Percentiles rank a stretch among this genome's conserved stretches.
These are phyloP conservation scores for Tetratostichococcus sp. DNA, from an alignment of 139 green algal species.

Conservation along the genomic window DNA sequence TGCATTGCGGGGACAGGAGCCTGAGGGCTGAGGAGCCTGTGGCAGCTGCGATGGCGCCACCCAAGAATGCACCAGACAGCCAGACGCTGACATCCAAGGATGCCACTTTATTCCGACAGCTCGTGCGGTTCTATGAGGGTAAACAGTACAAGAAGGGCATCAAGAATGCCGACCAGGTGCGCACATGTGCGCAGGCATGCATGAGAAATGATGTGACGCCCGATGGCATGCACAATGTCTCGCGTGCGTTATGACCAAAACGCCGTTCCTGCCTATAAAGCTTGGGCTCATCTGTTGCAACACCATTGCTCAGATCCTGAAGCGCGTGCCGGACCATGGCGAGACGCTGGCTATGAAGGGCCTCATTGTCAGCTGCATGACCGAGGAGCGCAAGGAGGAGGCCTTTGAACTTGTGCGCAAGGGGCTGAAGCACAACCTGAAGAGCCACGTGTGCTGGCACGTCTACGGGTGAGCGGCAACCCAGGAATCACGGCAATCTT, in stretches of 20 bases:
- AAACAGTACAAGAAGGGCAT: slow-evolving; percentile 98
- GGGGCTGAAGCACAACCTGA: slow-evolving; percentile 85
- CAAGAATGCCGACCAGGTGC: slow-evolving; percentile 81
- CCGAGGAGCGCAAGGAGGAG: slow-evolving; percentile 72
- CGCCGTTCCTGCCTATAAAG: too few relatives aligned
- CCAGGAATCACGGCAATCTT: too few relatives aligned
- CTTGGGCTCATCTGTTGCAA: too few relatives aligned
- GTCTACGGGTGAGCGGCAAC: slow-evolving; percentile 92
- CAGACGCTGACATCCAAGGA: slow-evolving; percentile 75
- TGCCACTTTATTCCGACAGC: slow-evolving; percentile 62
- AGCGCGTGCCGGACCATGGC: slow-evolving; percentile 93
- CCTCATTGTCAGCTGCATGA: slow-evolving; percentile 80
- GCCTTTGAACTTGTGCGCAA: slow-evolving; percentile 89
- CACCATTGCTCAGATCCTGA: slow-evolving; percentile 81
- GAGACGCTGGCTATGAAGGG: slow-evolving; percentile 98
- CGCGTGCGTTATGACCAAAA: too few relatives aligned
- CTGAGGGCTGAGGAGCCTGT: too few relatives aligned
- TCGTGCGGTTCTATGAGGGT: slow-evolving; percentile 91
- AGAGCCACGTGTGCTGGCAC: slow-evolving; percentile 96
- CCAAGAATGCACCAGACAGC: neutral
- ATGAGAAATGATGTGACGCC: too few relatives aligned
- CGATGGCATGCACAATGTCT: too few relatives aligned
- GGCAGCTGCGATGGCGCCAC: too few relatives aligned
- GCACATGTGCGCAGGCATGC: too few relatives aligned
- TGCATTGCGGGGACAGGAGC: too few relatives aligned